Evolutionary conservation across 805 yeast species (phyloP), one percentile per base, ranked within the genome.

Genomic region (Maudiozyma saulgeensis): DNA sequence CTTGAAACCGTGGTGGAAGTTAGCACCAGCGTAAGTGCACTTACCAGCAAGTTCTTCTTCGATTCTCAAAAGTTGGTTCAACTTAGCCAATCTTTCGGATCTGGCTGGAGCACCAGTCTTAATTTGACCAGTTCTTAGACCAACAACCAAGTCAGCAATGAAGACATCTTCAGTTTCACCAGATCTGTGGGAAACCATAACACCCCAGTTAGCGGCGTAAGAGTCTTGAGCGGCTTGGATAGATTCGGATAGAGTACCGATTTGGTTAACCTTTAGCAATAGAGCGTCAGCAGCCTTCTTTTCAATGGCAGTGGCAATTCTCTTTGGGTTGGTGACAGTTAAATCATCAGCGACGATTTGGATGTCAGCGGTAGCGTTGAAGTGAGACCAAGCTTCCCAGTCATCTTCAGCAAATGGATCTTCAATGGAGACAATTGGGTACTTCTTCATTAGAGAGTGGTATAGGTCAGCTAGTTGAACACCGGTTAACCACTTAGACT

Each of bases 101-200:
- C 99, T 90, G 64, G 97, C 96, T 71, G 98, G 98, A 71, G 99
- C 98, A 84, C 99, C 99, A 63, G 97, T 87, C 90, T 91, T 91
- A 77, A 91, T 87, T 81, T 91, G 98, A 73, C 97, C 99, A 61
- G 95, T 67, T 84, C 97, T 88, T 74, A 91, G 81, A 80, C 98
- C 98, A 66, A 93, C 99, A 67, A 88, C 79, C 71, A 91, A 81
- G 76, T 91, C 98, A 69, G 99, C 98, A 74, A 91, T 91, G 79
- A 87, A 84, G 68, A 95, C 84, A 77, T 93, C 99, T 80, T 93
- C 99, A 62, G 97, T 90, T 82, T 91, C 99, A 79, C 99, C 99
- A 65, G 97, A 90, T 84, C 99, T 89, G 88, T 91, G 99, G 68
- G 97, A 90, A 67, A 93, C 98, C 97, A 91, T 90, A 70, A 90